These are phyloP conservation scores for Colletotrichum australisinense DNA, from an alignment of 2,329 filamentous ascomycete species.

Conservation along the genomic window DNA sequence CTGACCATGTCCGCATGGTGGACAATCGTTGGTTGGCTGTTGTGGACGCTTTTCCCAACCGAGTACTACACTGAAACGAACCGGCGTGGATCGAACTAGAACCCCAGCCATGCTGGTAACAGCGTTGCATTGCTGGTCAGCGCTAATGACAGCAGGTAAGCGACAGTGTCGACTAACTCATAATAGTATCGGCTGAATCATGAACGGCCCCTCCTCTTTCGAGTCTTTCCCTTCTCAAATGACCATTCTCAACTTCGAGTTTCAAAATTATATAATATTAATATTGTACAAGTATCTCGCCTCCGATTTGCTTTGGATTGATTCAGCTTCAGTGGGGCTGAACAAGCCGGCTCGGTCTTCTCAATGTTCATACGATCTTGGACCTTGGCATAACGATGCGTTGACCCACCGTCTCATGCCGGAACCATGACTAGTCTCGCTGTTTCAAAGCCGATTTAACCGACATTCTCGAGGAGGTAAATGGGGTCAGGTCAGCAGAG, in stretches of 20 bases:
- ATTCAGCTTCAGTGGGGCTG: too few species aligned
- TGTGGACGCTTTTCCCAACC: not conserved
- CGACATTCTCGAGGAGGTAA: not conserved
- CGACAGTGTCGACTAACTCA: not conserved
- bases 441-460: not conserved
- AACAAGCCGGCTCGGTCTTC: too few species aligned
- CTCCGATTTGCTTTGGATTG: too few species aligned
- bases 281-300: too few species aligned
- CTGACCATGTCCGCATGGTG: slow-evolving; percentile 8
- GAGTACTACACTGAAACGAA: too few species aligned
- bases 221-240: not conserved
- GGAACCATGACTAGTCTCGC: not conserved
- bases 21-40: not conserved
- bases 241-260: not conserved
- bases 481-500: not conserved
- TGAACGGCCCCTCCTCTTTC: not conserved
- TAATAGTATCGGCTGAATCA: not conserved
- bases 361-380: too few species aligned
- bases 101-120: not conserved
- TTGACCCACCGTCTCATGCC: not conserved
- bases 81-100: not conserved
- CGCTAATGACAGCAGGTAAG: not conserved
- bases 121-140: slow-evolving; percentile 18
- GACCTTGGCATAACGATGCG: not conserved
- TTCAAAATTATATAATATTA: not conserved